phyloP scores from a whole-genome alignment of 2,329 filamentous ascomycete genomes.

The Sclerotinia nivalis region DNA sequence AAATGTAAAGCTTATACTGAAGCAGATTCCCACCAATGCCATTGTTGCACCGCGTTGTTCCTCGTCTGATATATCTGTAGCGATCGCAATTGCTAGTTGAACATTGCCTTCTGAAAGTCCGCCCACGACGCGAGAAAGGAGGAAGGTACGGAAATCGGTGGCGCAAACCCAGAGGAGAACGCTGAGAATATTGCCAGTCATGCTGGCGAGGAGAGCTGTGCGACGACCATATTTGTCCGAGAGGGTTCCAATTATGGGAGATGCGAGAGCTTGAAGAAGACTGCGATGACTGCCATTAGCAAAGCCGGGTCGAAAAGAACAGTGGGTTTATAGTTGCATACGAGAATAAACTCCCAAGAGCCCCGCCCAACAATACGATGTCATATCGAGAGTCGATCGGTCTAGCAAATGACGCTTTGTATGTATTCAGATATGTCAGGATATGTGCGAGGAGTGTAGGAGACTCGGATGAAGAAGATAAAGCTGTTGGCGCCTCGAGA shows the following conservation, averaged over 20 bases:
- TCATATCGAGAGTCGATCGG: slow-evolving; percentile 97
- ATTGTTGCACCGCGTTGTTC: slow-evolving; percentile 84
- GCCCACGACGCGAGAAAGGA: slow-evolving; percentile 89
- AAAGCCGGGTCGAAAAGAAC: neutral
- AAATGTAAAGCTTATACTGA: slow-evolving; percentile 96
- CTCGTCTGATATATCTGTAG: slow-evolving; percentile 91
- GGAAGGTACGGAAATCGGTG: slow-evolving; percentile 91
- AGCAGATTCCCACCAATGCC: slow-evolving; percentile 94
- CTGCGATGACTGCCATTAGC: slow-evolving; percentile 46
- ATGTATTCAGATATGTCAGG: slow-evolving; percentile 81
- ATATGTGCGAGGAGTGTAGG: slow-evolving; percentile 75
- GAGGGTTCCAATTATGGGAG: slow-evolving; percentile 83
- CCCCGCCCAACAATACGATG: slow-evolving; percentile 91
- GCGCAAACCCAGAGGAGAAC: slow-evolving; percentile 94
- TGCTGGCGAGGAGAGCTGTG: slow-evolving; percentile 83
- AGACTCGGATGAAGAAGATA: slow-evolving; percentile 46
- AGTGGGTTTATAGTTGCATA: slow-evolving; percentile 39
- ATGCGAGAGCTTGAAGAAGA: slow-evolving; percentile 87
- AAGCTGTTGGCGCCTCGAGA: slow-evolving; percentile 62
- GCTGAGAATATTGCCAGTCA: slow-evolving; percentile 89
- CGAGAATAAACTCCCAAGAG: slow-evolving; percentile 88
- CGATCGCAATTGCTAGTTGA: slow-evolving; percentile 93
- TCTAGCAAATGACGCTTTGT: slow-evolving; percentile 89
- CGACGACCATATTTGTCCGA: slow-evolving; percentile 88
- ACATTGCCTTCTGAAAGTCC: slow-evolving; percentile 96